A percentile compares a stretch with the other conserved stretches of the same genome.
Evolutionary conservation across 371 early-diverging fungal species (phyloP).

Genomic region (Coemansia sp.): DNA sequence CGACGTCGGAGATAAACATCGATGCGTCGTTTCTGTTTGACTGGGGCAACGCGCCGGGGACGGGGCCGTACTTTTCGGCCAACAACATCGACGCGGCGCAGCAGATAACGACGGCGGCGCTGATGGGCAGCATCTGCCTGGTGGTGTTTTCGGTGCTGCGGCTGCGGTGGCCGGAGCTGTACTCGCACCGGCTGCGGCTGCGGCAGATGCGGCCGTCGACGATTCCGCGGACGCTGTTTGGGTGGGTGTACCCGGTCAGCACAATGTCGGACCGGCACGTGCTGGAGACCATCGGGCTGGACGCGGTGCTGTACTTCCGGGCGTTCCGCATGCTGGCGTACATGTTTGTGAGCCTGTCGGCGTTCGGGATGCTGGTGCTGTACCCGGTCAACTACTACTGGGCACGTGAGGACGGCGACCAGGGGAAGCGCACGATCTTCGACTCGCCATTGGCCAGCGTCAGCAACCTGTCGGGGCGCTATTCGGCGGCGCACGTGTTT

Average conservation of each 20-base stretch:
- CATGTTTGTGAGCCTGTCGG: conserved; percentile 35
- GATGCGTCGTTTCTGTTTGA: conserved; percentile 32
- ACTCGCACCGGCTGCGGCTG: conserved; percentile 47
- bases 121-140: conserved; percentile 38
- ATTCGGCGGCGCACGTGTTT: conserved; percentile 32
- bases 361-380: conserved; percentile 38
- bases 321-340: conserved; percentile 47
- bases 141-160: conserved; percentile 42
- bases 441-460: conserved; percentile 43
- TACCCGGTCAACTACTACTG: conserved; percentile 47
- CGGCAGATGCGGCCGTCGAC: conserved; percentile 42
- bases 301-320: conserved; percentile 44
- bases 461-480: conserved; percentile 15
- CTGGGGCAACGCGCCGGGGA: conserved; percentile 49
- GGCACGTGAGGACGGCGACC: conserved; percentile 17
- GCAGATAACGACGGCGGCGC: conserved; percentile 46
- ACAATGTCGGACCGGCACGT: conserved; percentile 49
- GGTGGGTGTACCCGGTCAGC: conserved; percentile 44
- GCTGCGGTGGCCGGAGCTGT: conserved; percentile 41
- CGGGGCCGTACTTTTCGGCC: conserved; percentile 40
- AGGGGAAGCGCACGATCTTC: conserved; percentile 25
- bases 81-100: conserved; percentile 48
- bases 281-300: conserved; percentile 48
- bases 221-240: conserved; percentile 45
- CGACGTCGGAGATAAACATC: conserved; percentile 31